Base-by-base conservation (phyloP, 2,329 filamentous ascomycete genomes). In the Cladobotryum mycophilum region DNA sequence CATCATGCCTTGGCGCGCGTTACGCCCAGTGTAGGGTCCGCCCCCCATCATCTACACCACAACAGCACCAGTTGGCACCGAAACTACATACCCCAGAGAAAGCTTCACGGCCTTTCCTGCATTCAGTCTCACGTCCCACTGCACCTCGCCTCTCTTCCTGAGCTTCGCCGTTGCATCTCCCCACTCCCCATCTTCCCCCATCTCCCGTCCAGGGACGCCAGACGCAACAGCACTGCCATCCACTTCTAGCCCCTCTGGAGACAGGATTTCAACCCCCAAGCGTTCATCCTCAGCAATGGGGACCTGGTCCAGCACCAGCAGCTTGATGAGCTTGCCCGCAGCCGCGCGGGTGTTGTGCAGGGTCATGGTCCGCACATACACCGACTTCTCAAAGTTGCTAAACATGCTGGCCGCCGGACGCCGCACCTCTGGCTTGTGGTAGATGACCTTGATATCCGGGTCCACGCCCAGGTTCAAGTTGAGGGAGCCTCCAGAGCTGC, bases 211-310 rank as follows among this genome's bases (percentile, higher is more conserved):
- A 9, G 64, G 54, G 11, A 56, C 58, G 0, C 74, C 75, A 1
- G 69, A 63, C 0, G 58, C 42, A 3, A 77, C 67, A 2, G 58
- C 52, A 1, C 68, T 58, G 1, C 73, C 73, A 1, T 68, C 70
- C 3, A 63, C 55, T 1, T 58, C 58, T 38, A 85, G 56, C 0
- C 77, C 79, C 3, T 64, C 64, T 1, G 82, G 81, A n/a, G 65
- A 61, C 13, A 73, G 55, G 35, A 84, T 60, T 1, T 76, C 73
- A 8, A 85, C 72, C 4, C 70, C 68, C 5, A 85, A 65, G 38
- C 73, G 68, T 60, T 83, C 80, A 48, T 84, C 80, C 61, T 84
- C 75, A 18, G 75, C 80, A n/a, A 84, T 69, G 3, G 81, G 82
- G 2, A 84, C 68, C 64, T 85, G 81, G 54, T 85, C 82, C 3